Evolutionary conservation across 2,329 filamentous ascomycete species (phyloP).

Genomic region (Alternaria incomplexa): DNA sequence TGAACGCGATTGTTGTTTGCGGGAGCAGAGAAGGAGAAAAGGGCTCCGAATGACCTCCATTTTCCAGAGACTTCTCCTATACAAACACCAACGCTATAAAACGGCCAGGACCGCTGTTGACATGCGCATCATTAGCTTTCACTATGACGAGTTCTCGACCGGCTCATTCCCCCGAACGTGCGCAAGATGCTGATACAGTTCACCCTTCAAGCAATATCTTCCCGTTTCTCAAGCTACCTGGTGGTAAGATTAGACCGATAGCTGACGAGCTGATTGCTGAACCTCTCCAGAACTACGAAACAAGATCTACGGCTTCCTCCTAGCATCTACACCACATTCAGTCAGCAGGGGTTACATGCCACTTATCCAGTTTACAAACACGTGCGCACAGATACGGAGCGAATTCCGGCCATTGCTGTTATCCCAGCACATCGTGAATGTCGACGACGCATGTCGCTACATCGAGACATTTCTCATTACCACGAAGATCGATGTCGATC

Average conservation of each 20-base stretch:
- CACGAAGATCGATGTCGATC: neutral
- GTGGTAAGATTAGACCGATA: neutral
- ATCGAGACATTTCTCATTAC: neutral
- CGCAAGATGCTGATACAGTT: neutral
- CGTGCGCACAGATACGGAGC: neutral
- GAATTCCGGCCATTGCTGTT: neutral
- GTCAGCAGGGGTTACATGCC: neutral
- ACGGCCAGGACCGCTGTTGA: neutral
- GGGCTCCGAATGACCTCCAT: neutral
- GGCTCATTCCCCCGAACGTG: fast-evolving
- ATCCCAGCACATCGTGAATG: neutral
- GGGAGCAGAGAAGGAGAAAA: neutral
- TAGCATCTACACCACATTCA: neutral
- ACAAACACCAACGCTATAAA: neutral
- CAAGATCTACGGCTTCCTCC: fast-evolving
- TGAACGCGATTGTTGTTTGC: neutral
- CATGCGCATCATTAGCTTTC: neutral
- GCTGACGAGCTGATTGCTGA: neutral
- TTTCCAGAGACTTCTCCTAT: neutral
- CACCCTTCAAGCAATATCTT: fast-evolving
- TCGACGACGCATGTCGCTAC: neutral
- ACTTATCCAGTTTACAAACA: neutral
- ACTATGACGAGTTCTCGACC: neutral
- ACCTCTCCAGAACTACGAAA: neutral
- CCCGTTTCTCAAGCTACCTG: fast-evolving